Base-by-base conservation (phyloP, 1,284 basidiomycete genomes). In the Spongispora temasekensis region DNA sequence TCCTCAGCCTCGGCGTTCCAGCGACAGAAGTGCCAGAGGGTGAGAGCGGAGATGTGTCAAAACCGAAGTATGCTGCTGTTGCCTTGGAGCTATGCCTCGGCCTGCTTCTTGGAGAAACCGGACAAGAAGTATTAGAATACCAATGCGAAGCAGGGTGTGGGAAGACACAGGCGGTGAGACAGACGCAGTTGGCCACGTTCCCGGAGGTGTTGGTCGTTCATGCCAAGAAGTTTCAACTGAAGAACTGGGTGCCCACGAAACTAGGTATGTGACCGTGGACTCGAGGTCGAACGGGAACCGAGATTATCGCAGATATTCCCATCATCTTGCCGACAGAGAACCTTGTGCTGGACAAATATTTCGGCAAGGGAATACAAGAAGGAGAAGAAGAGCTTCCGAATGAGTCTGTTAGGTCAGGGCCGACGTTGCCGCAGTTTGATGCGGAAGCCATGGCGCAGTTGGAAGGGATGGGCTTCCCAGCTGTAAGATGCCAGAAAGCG, bases 221-320 rank as follows among this genome's bases (percentile, higher is more conserved):
- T 68, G 90, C 95, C 57, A 94, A 93, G 69, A 96, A 97, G 69
- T 98, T 98, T 80, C 93, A 97, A 76, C 84, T 98, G 7, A 89
- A 97, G 57, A 96, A 96, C 70, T 99, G 97, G 97, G 94, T 99
- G 4, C 97, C 97, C 0, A 86, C 91, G 6, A 99, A 99, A 75
- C 84, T 98, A 35, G 92, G 93, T 94, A 61, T 34, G 85, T 77
- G 2, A 6, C 48, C 9, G 34, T 31, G 30, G 5, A 52, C 12
- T 6, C n/a, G 53, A 27, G 5, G 54, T 9, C 19, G 12, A 53
- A 50, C 5, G 30, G 15, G 19, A 60, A 19, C 5, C 2, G 57
- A 57, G n/a, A 62, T 37, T 37, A 51, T 55, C 23, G 32, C 65
- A 95, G 94, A 97, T 65, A 92, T 99, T 28, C 95, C 95, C 0